phyloP scores from a whole-genome alignment of 495 filamentous ascomycete genomes.

The Articulospora tetracladia region DNA sequence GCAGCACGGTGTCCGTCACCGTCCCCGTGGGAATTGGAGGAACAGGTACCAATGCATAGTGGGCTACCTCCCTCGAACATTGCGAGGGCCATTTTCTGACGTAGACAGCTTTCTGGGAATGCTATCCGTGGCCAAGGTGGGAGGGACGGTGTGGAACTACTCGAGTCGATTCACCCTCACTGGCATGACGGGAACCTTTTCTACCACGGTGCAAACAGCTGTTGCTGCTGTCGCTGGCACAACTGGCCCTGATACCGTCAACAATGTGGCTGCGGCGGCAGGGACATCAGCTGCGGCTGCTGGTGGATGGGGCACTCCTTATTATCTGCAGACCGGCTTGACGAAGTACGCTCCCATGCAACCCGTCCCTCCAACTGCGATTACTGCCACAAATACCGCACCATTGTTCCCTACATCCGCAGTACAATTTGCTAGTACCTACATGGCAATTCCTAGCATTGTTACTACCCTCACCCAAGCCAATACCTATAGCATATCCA shows the following conservation, averaged over 20 bases:
- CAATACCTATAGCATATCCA: conserved; percentile 50
- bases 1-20: conserved; percentile 41
- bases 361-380: conserved; percentile 59
- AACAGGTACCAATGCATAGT: conserved; percentile 59
- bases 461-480: conserved; percentile 58
- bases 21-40: conserved; percentile 46
- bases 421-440: conserved; percentile 54
- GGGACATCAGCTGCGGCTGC: conserved; percentile 10
- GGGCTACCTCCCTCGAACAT: conserved; percentile 22
- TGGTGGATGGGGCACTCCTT: conserved; percentile 49
- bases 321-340: conserved; percentile 57
- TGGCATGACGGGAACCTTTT: conserved; percentile 64
- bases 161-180: conserved; percentile 61
- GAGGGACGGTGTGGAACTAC: conserved; percentile 53
- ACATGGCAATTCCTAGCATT: conserved; percentile 49
- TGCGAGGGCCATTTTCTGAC: conserved; percentile 1
- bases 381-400: conserved; percentile 50
- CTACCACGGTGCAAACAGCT: conserved; percentile 37
- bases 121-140: conserved; percentile 44
- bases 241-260: conserved; percentile 35
- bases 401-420: conserved; percentile 61
- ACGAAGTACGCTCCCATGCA: conserved; percentile 75
- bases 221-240: conserved; percentile 42
- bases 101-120: conserved; percentile 60
- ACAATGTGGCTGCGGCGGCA: conserved; percentile 29